Conservation (phyloP, 306 rosid species). For the Rosa chinensis region DNA sequence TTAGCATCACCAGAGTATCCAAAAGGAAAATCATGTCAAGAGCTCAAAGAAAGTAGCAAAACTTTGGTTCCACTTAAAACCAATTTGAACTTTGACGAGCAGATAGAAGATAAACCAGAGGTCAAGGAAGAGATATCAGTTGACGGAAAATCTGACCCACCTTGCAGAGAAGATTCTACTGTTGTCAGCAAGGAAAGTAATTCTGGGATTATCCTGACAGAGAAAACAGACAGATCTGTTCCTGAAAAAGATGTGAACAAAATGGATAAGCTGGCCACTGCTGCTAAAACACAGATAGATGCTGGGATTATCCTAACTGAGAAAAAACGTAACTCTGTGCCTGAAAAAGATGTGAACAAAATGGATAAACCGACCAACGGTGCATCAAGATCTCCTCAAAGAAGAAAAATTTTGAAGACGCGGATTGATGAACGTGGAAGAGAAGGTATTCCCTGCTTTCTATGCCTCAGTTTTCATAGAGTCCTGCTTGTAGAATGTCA, state of each 20-base stretch:
- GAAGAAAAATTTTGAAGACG: slow-evolving; percentile 80
- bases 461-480: slow-evolving; percentile 25
- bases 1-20: slow-evolving; percentile 72
- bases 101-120: slow-evolving; percentile 40
- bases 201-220: slow-evolving; percentile 39
- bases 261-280: slow-evolving; percentile 40
- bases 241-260: slow-evolving; percentile 45
- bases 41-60: slow-evolving; percentile 44
- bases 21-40: slow-evolving; percentile 38
- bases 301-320: slow-evolving; percentile 41
- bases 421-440: slow-evolving; percentile 92
- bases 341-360: slow-evolving; percentile 46
- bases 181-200: slow-evolving; percentile 35
- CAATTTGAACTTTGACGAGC: too few relatives aligned
- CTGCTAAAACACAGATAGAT: slow-evolving; percentile 34
- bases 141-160: slow-evolving; percentile 37
- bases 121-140: slow-evolving; percentile 47
- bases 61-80: slow-evolving; percentile 38
- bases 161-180: slow-evolving; percentile 44
- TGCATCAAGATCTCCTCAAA: slow-evolving; percentile 68
- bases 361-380: slow-evolving; percentile 39
- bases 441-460: slow-evolving; percentile 62
- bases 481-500: too few relatives aligned
- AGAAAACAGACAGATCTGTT: slow-evolving; percentile 36
- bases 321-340: slow-evolving; percentile 30